Evolutionary conservation across 352 stramenopile species (phyloP), one percentile per base, ranked within the genome.

Genomic region (Phytophthora parvispora): DNA sequence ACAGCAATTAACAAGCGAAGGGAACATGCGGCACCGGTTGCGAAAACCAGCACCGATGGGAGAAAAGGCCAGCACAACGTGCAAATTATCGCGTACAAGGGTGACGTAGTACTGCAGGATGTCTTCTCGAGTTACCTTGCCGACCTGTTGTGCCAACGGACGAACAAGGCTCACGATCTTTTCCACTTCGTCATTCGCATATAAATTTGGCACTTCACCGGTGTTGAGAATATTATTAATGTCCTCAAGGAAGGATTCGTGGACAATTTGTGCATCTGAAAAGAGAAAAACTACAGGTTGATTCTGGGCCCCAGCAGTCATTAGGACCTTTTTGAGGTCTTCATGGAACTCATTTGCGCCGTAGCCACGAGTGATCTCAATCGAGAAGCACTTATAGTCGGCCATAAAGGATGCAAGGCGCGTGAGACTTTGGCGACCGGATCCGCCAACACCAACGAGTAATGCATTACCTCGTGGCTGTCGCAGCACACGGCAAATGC

Each of bases 221-320:
- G 89, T 97, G 70, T 98, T 98, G 29, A 99, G 76, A 9, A 99
- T 75, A 54, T 98, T 98, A 77, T 99, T 99, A 76, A 98, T 97
- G 54, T 98, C 95, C 59, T 98, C 95, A 25, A 98, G 60, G 60
- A 98, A 98, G 2, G 89, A 96, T 66, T 99, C 95, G 16, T 96
- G 78, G 1, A 97, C 93, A 52, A 99, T 98, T 67, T 99, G 95
- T 2, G 92, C 93, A 53, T 99, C 95, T 5, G 85, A 97, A 71
- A 98, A 98, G 12, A 99, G 75, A 55, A 98, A 98, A 2, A 98
- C 89, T 4, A 98, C 91, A 1, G 82, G 90, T 45, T 96, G 87
- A 61, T 93, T 93, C 66, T 98, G 87, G 13, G 86, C 86, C 4
- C 94, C 95, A 8, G 94, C 92, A 6, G 87, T 86, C 73, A 98